Conservation (phyloP, 306 rosid species). For the Rosa lucieae region DNA sequence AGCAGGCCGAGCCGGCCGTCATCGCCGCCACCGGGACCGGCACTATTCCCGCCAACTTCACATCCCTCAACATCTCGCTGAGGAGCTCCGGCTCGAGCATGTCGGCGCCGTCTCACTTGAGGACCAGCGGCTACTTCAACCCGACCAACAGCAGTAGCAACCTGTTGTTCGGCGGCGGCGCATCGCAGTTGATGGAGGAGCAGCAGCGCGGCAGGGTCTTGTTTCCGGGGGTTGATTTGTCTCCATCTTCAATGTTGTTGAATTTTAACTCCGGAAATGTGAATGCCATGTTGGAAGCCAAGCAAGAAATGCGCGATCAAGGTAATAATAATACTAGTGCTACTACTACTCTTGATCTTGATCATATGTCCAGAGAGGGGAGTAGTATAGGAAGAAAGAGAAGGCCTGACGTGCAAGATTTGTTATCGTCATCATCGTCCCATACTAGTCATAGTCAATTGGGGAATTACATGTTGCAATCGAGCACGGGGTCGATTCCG, state of each 20-base stretch:
- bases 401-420: slow-evolving; percentile 64
- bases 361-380: slow-evolving; percentile 20
- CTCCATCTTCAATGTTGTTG: slow-evolving; percentile 51
- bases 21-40: slow-evolving; percentile 96
- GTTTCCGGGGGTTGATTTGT: slow-evolving; percentile 34
- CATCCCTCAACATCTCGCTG: slow-evolving; percentile 89
- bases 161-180: slow-evolving; percentile 2
- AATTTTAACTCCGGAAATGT: slow-evolving; percentile 55
- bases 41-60: slow-evolving; percentile 89
- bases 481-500: slow-evolving; percentile 65
- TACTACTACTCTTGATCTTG: slow-evolving; percentile 6
- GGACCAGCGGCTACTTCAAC: slow-evolving; percentile 48
- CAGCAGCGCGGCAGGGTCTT: slow-evolving; percentile 36
- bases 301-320: slow-evolving; percentile 50
- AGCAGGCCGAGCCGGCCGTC: slow-evolving; percentile 89
- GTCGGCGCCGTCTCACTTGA: slow-evolving; percentile 84
- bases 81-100: slow-evolving; percentile 88
- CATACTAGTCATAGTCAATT: slow-evolving; percentile 31
- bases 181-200: slow-evolving; percentile 51
- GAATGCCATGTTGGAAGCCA: slow-evolving; percentile 47
- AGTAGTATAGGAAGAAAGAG: slow-evolving; percentile 53
- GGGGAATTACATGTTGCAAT: slow-evolving; percentile 72
- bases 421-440: slow-evolving; percentile 16
- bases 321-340: not conserved
- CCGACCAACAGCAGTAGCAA: slow-evolving; percentile 33